Evolutionary conservation across 2,329 filamentous ascomycete genomes (phyloP).

Genomic region (Coniochaeta sp.): DNA sequence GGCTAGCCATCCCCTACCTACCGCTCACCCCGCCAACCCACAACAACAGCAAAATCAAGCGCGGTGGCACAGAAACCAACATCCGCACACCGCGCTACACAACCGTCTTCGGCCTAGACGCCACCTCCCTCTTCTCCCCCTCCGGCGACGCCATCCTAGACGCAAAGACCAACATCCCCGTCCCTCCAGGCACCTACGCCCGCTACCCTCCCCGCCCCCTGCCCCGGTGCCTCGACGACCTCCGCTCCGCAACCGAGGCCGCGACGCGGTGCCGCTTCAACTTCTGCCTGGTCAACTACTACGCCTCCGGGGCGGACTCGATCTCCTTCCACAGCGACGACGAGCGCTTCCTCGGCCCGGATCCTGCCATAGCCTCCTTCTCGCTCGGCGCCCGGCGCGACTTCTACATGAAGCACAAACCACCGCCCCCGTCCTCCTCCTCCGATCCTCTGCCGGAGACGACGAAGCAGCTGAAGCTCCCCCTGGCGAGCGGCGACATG

Average conservation of each 20-base stretch:
- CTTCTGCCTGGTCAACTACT: slow-evolving; percentile 78
- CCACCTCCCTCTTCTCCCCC: slow-evolving; percentile 52
- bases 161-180: slow-evolving; percentile 29
- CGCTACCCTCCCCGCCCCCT: slow-evolving; percentile 60
- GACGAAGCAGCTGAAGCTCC: slow-evolving; percentile 38
- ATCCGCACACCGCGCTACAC: slow-evolving; percentile 51
- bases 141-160: slow-evolving; percentile 33
- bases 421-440: too few relatives aligned
- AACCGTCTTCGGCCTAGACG: slow-evolving; percentile 51
- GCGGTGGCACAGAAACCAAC: slow-evolving; percentile 53
- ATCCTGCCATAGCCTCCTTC: slow-evolving; percentile 69
- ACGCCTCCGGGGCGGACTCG: slow-evolving; percentile 67
- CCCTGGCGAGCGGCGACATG: slow-evolving; percentile 66
- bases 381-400: slow-evolving; percentile 66
- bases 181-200: slow-evolving; percentile 47
- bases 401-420: slow-evolving; percentile 76
- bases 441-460: too few relatives aligned
- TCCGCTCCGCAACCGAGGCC: slow-evolving; percentile 57
- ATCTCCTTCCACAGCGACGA: slow-evolving; percentile 78
- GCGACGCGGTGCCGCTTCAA: slow-evolving; percentile 65
- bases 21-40: neutral
- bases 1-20: neutral
- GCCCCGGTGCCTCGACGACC: slow-evolving; percentile 58
- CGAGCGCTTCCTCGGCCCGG: slow-evolving; percentile 63
- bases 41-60: slow-evolving; percentile 46